Evolutionary conservation across 2,329 filamentous ascomycete species (phyloP).

Genomic region (Colletotrichum orbiculare): DNA sequence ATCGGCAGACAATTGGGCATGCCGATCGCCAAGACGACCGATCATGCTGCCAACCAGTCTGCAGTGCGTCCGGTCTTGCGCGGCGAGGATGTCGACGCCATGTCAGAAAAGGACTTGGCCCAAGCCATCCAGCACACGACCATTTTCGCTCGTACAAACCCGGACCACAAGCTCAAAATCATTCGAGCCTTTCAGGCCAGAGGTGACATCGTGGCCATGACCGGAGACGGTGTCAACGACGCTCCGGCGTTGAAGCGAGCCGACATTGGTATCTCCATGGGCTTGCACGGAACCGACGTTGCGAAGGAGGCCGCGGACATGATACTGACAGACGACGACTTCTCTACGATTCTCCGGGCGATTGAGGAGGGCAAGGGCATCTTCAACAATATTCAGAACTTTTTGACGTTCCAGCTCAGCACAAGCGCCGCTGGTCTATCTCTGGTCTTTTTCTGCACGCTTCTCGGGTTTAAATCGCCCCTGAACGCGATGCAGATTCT

Average conservation of each 20-base stretch:
- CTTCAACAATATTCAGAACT: conserved; percentile 99
- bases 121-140: conserved; percentile 88
- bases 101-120: conserved; percentile 87
- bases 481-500: conserved; percentile 99
- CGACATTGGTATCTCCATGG: conserved; percentile 98
- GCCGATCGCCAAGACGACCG: conserved; percentile 72
- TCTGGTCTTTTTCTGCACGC: conserved; percentile 91
- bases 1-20: conserved; percentile 97
- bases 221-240: conserved; percentile 97
- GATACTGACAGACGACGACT: conserved; percentile 91
- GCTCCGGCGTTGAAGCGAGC: conserved; percentile 96
- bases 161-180: conserved; percentile 98
- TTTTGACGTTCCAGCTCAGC: conserved; percentile 97
- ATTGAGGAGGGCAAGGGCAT: conserved; percentile 99
- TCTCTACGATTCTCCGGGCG: conserved; percentile 89
- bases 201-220: conserved; percentile 98
- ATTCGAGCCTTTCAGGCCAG: conserved; percentile 89
- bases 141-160: conserved; percentile 95
- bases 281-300: conserved; percentile 92
- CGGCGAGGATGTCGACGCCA: conserved; percentile 92
- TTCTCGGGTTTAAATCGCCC: conserved; percentile 92
- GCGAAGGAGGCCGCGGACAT: conserved; percentile 97
- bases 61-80: conserved; percentile 79
- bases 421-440: conserved; percentile 94
- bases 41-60: conserved; percentile 64